These are phyloP conservation scores for Colletotrichum filicis DNA, from an alignment of 2,329 filamentous ascomycete genomes.

Conservation along the genomic window DNA sequence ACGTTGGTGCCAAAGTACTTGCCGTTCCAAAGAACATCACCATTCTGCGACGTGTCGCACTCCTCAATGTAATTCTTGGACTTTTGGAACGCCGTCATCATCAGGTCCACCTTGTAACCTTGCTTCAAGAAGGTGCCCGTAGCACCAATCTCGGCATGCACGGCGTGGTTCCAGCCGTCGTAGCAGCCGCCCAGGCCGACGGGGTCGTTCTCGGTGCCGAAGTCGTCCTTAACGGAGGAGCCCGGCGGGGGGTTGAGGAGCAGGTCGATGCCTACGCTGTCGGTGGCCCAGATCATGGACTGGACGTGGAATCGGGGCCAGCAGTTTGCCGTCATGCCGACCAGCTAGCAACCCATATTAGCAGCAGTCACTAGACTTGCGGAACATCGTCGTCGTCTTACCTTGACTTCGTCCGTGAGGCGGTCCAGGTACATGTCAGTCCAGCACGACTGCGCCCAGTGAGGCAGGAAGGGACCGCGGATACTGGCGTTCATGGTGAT, in stretches of 20 bases:
- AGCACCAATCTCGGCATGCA: slow-evolving; percentile 46
- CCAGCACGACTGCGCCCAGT: slow-evolving; percentile 49
- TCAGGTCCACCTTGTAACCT: slow-evolving; percentile 47
- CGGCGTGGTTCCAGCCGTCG: slow-evolving; percentile 38
- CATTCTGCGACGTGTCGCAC: slow-evolving; percentile 35
- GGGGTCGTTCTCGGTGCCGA: slow-evolving; percentile 38
- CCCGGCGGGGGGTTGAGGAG: slow-evolving; percentile 44
- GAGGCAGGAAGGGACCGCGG: slow-evolving; percentile 50
- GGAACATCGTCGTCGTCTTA: slow-evolving; percentile 20
- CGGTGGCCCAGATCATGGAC: slow-evolving; percentile 51
- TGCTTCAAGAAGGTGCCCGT: slow-evolving; percentile 41
- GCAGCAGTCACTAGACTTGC: neutral
- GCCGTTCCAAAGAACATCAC: slow-evolving; percentile 41
- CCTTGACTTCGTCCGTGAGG: slow-evolving; percentile 45
- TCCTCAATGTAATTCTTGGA: slow-evolving; percentile 28
- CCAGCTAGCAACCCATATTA: slow-evolving; percentile 41
- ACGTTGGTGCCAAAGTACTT: slow-evolving; percentile 47
- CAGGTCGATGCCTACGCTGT: slow-evolving; percentile 48
- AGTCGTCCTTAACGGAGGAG: slow-evolving; percentile 37
- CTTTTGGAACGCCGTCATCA: slow-evolving; percentile 46
- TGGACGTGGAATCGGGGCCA: slow-evolving; percentile 47
- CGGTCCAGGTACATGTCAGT: slow-evolving; percentile 45
- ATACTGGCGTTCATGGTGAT: slow-evolving; percentile 49
- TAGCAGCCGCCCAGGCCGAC: slow-evolving; percentile 46
- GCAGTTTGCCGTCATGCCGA: slow-evolving; percentile 51